Evolutionary conservation across 164 flowering plant species (phyloP).

Genomic region (Dillenia turbinata): DNA sequence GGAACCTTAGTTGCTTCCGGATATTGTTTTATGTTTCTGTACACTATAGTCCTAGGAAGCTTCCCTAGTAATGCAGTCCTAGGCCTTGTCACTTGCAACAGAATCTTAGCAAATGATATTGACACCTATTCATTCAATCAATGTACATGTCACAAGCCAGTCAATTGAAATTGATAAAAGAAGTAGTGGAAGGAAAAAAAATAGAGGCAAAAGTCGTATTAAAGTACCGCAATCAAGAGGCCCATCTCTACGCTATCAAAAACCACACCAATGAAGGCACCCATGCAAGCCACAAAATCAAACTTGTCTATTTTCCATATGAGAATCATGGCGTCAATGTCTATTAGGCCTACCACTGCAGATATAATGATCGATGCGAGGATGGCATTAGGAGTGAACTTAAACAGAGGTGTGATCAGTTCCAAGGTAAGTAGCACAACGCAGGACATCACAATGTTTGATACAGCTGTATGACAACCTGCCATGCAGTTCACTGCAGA

Average conservation of each 20-base stretch:
- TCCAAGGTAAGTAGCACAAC: conserved; percentile 68
- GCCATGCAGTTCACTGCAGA: conserved; percentile 95
- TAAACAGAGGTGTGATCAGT: conserved; percentile 78
- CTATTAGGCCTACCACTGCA: conserved; percentile 73
- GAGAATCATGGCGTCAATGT: conserved; percentile 57
- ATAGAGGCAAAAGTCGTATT: background rate
- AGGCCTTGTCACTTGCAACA: conserved; percentile 82
- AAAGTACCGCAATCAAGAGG: conserved; percentile 71
- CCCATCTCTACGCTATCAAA: conserved; percentile 82
- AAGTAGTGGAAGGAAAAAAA: background rate
- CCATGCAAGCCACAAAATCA: conserved; percentile 88
- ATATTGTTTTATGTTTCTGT: conserved; percentile 69
- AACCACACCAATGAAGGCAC: conserved; percentile 89
- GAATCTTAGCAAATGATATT: conserved; percentile 75
- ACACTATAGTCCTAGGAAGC: conserved; percentile 58
- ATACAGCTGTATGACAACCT: conserved; percentile 86
- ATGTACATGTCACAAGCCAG: no score
- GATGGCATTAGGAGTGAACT: conserved; percentile 93
- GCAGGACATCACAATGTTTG: conserved; percentile 83
- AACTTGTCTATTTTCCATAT: conserved; percentile 89
- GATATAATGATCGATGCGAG: conserved; percentile 80
- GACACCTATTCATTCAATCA: conserved; percentile 36
- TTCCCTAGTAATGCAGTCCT: conserved; percentile 69
- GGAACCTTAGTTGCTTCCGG: conserved; percentile 65
- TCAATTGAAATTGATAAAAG: background rate